These are phyloP conservation scores for Dipteronia sinensis DNA, from an alignment of 345 rosid species.

Conservation along the genomic window DNA sequence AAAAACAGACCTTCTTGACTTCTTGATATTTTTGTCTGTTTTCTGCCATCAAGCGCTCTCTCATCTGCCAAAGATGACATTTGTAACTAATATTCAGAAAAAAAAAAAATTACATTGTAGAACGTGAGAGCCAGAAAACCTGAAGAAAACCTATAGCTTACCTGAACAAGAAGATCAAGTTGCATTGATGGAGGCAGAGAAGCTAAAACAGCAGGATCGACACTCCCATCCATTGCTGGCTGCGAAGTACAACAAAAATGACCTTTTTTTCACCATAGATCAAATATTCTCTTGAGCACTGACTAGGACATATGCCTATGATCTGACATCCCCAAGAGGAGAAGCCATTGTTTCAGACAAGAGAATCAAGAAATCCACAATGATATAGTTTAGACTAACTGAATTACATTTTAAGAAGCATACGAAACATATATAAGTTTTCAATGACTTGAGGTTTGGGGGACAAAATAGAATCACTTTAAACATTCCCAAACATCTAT, in stretches of 20 bases:
- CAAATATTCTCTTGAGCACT: not conserved
- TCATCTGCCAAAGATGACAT: slow-evolving; percentile 58
- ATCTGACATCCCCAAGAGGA: not conserved
- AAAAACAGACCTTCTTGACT: slow-evolving; percentile 80
- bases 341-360: not conserved
- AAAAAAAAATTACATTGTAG: not conserved
- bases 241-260: slow-evolving; percentile 27
- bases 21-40: slow-evolving; percentile 92
- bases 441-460: not conserved
- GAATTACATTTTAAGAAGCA: slow-evolving; percentile 7
- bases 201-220: slow-evolving; percentile 51
- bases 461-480: not conserved
- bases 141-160: slow-evolving; percentile 12
- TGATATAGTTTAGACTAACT: not conserved
- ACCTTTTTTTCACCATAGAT: not conserved
- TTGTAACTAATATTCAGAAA: slow-evolving; percentile 15
- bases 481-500: not conserved
- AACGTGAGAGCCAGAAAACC: slow-evolving; percentile 16
- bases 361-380: not conserved
- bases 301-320: not conserved
- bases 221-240: slow-evolving; percentile 43
- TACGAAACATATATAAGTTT: not conserved
- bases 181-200: slow-evolving; percentile 57
- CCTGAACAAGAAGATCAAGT: slow-evolving; percentile 51
- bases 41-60: slow-evolving; percentile 95